Base-by-base conservation (phyloP, 805 yeast species). In the Candida pseudoglaebosa region DNA sequence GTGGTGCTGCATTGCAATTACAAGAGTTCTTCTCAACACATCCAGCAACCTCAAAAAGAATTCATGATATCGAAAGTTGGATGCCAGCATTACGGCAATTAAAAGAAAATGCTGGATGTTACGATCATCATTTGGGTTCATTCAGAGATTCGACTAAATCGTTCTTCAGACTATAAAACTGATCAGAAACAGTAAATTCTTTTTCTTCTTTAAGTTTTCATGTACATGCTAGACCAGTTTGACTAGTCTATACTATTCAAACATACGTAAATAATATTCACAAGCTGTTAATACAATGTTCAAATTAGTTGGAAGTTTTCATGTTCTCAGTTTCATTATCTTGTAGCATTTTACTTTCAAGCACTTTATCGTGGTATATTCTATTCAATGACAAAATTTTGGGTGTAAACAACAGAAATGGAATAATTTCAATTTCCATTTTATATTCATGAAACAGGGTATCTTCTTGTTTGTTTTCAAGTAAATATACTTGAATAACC, bases 1-100 rank as follows among this genome's bases (percentile, higher is more conserved):
- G 31, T 12, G 24, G 28, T 4, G 12, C 19, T 2, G 34, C 31
- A 26, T 48, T 46, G 4, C 43, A 46, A 1, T 48, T 65, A 10
- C 75, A 80, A 12, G 89, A 88, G 70, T 88, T 60, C 52, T 59
- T 91, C 39, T 78, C 89, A 13, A 88, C 98, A 0, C 99, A 93
- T 62, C 99, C 99, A 1, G 81, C 88, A 13, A 82, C 88, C 14
- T 65, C 63, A n/a, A 75, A 73, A 40, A 75, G 99, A 55, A 80
- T 85, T 19, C 62, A 69, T 20, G 83, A 84, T 44, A 82, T 93
- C 62, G 49, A 60, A 14, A 55, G 67, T 32, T 86, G 95, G 91
- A 55, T 81, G 59, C 82, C 83, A 0, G 73, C 71, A 36, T 76
- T 83, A 32, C 71, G 71, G 28, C 60, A 49, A 10, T 54, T 73